These are phyloP conservation scores for Nigrograna mackinnonii DNA, from an alignment of 2,329 filamentous ascomycete genomes.

Conservation along the genomic window DNA sequence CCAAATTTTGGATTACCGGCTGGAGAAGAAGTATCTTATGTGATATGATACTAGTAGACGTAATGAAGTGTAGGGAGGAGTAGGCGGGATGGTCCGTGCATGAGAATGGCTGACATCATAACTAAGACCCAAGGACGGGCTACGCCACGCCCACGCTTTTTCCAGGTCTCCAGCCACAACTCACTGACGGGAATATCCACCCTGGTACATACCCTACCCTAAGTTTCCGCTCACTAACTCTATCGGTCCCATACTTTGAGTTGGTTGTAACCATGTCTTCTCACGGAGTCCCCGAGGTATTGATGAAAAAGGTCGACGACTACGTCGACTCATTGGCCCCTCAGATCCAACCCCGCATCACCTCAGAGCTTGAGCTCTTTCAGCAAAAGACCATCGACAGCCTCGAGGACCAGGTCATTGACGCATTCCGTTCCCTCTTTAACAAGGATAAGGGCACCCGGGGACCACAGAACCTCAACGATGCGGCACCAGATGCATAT, in stretches of 20 bases:
- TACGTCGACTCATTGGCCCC: conserved; percentile 34
- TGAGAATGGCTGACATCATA: no score
- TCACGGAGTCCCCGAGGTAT: conserved; percentile 21
- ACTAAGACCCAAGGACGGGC: no score
- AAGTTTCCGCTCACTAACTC: conserved; percentile 1
- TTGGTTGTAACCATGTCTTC: conserved; percentile 11
- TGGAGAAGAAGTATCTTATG: no score
- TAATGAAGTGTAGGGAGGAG: no score
- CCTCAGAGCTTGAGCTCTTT: conserved; percentile 29
- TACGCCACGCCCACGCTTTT: no score
- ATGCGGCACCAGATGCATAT: conserved; percentile 30
- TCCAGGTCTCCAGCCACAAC: no score
- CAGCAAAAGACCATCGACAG: conserved; percentile 36
- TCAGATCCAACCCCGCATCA: conserved; percentile 35
- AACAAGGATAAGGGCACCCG: conserved; percentile 21
- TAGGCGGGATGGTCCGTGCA: no score
- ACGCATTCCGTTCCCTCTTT: conserved; percentile 32
- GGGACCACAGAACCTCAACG: conserved; percentile 25
- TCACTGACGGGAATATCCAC: no score
- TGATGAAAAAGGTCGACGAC: conserved; percentile 30
- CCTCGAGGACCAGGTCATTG: conserved; percentile 29
- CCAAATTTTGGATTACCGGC: no score
- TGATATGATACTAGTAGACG: no score
- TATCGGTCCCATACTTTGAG: not conserved
- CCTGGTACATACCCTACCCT: no score